These are phyloP conservation scores for Fusarium verticillioides DNA, from an alignment of 2,329 filamentous ascomycete species.

Conservation along the genomic window DNA sequence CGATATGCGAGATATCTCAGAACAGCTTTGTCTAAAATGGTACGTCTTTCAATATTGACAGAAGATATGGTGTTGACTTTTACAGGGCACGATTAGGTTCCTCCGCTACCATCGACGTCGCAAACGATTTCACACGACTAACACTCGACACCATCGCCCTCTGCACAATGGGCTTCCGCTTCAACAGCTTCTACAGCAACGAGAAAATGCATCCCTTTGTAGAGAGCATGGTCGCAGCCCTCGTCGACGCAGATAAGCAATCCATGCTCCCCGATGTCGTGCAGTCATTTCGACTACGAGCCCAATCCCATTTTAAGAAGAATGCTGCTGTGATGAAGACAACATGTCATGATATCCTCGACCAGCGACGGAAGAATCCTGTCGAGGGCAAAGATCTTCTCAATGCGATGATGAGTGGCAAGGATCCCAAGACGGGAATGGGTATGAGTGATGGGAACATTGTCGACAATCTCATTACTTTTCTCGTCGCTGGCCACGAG, in stretches of 20 bases:
- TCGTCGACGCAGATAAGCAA: neutral
- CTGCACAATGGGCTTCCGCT: conserved; percentile 10
- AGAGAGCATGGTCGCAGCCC: neutral
- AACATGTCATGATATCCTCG: neutral
- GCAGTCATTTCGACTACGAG: neutral
- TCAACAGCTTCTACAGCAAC: conserved; percentile 23
- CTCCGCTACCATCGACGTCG: neutral
- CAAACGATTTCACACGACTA: neutral
- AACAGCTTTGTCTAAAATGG: conserved; percentile 73
- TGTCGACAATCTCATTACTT: conserved; percentile 1
- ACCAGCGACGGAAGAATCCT: neutral
- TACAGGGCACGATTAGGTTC: neutral
- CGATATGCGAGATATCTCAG: conserved; percentile 74
- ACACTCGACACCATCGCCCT: conserved; percentile 15
- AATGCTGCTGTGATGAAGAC: neutral
- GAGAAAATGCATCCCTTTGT: conserved; percentile 2
- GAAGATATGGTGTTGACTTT: neutral
- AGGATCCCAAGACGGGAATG: conserved; percentile 1
- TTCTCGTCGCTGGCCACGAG: neutral
- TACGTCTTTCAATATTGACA: fast-evolving
- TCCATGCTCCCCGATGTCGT: neutral
- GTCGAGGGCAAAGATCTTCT: neutral
- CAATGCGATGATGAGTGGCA: neutral
- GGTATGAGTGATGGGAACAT: conserved; percentile 2
- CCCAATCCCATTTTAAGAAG: neutral